These are phyloP conservation scores for Orbilia ellipsospora DNA, from an alignment of 2,329 filamentous ascomycete genomes.

Conservation along the genomic window DNA sequence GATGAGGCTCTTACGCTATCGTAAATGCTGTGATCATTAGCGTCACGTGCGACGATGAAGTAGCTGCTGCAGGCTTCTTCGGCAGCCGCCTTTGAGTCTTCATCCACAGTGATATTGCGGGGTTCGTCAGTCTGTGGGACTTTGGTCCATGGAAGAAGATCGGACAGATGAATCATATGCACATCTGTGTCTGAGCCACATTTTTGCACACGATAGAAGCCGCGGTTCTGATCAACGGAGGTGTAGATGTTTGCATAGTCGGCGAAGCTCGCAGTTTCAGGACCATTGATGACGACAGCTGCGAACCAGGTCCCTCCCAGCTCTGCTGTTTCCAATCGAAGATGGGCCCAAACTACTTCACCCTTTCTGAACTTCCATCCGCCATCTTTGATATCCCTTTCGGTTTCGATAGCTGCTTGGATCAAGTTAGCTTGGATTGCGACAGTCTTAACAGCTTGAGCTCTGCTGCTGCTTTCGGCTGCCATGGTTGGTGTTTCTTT, in stretches of 20 bases:
- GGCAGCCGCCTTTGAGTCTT: constrained; percentile 12
- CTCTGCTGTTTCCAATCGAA: constrained; percentile 6
- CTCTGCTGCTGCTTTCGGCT: neutral
- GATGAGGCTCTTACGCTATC: constrained; percentile 18
- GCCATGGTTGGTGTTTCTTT: constrained; percentile 2
- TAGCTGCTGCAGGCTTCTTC: constrained; percentile 6
- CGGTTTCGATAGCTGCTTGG: neutral
- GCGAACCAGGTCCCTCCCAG: constrained; percentile 41
- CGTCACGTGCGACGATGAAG: constrained; percentile 2
- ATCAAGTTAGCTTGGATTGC: neutral
- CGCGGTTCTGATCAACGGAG: constrained; percentile 15
- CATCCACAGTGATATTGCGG: constrained; percentile 27
- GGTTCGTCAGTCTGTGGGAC: constrained; percentile 5
- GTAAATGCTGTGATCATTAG: neutral
- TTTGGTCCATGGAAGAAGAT: constrained; percentile 40
- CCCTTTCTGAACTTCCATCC: constrained; percentile 42
- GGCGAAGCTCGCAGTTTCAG: constrained; percentile 27
- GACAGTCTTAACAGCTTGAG: neutral
- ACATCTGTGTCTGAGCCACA: constrained; percentile 30
- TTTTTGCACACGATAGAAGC: constrained; percentile 42
- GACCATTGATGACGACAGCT: constrained; percentile 6
- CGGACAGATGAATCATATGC: constrained; percentile 24
- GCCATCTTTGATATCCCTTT: constrained; percentile 28
- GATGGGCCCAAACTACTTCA: constrained; percentile 37
- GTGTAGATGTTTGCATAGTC: constrained; percentile 40